Evolutionary conservation across 2,329 filamentous ascomycete species (phyloP).

Genomic region (Fusarium tuaranense): DNA sequence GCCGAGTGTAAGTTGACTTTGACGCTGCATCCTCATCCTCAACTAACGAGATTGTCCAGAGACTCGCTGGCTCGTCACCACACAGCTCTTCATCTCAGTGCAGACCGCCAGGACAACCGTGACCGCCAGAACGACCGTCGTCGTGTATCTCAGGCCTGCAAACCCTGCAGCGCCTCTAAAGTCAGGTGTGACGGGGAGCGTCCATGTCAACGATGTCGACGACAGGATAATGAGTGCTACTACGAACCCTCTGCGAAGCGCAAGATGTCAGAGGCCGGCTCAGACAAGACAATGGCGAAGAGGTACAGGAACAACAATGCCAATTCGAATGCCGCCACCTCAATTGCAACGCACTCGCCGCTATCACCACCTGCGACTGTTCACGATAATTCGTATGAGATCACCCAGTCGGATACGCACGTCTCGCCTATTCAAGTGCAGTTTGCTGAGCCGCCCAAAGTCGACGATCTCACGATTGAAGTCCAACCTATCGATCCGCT

Average conservation of each 20-base stretch:
- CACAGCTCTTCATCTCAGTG: not conserved
- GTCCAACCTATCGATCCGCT: not conserved
- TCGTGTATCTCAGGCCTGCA: constrained; percentile 10
- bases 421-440: not conserved
- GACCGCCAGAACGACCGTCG: not conserved
- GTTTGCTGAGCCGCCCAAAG: not conserved
- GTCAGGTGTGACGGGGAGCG: constrained; percentile 7
- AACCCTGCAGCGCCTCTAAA: not conserved
- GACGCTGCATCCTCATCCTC: not conserved
- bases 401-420: not conserved
- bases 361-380: constrained; percentile 4
- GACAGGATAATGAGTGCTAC: constrained; percentile 4
- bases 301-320: not conserved
- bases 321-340: not conserved
- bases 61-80: constrained; percentile 16
- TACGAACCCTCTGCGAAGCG: constrained; percentile 15
- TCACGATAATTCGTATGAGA: not conserved
- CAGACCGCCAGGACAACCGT: not conserved
- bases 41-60: not conserved
- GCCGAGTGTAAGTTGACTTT: constrained; percentile 3
- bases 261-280: not conserved
- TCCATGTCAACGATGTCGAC: not conserved
- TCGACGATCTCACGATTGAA: not conserved
- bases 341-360: not conserved
- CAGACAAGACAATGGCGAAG: not conserved